A percentile compares a stretch with the other conserved stretches of the same genome.
Conservation (phyloP, 169 alveolate species). For the Neospora caninum region DNA sequence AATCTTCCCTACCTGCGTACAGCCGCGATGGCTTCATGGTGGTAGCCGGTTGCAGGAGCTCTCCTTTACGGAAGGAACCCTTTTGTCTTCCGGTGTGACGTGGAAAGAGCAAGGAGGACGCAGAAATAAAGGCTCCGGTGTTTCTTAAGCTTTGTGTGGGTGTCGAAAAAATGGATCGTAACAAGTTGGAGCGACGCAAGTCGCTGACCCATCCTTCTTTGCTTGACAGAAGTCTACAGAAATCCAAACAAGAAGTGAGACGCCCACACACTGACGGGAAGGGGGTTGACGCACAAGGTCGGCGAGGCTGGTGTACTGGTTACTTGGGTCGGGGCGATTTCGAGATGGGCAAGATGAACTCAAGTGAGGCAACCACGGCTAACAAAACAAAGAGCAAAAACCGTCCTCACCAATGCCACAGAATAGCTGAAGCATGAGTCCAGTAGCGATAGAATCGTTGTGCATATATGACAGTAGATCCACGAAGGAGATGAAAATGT, state of each 20-base stretch:
- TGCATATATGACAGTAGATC: too few relatives aligned
- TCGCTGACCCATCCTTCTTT: slow-evolving; percentile 44
- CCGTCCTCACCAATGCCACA: too few relatives aligned
- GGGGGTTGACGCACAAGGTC: too few relatives aligned
- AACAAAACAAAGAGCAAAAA: too few relatives aligned
- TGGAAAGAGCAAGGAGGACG: background rate
- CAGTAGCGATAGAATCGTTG: too few relatives aligned
- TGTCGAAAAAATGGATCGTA: background rate
- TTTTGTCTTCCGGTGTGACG: background rate
- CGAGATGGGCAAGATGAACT: too few relatives aligned
- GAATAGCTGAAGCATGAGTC: too few relatives aligned
- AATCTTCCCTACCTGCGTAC: too few relatives aligned
- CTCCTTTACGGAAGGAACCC: background rate
- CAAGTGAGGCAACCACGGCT: too few relatives aligned
- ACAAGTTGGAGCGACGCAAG: slow-evolving; percentile 27
- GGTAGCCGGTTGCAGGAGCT: background rate
- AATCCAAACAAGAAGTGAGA: slow-evolving; percentile 40
- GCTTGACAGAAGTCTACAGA: slow-evolving; percentile 29
- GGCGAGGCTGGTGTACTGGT: too few relatives aligned
- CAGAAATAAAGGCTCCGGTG: background rate
- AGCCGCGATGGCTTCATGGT: background rate
- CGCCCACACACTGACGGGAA: background rate
- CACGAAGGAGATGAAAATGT: too few relatives aligned
- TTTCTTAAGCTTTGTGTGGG: background rate
- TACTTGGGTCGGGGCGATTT: too few relatives aligned